Percentiles rank a stretch among this genome's conserved stretches.
These are phyloP conservation scores for Pythium pyrilobum DNA, from an alignment of 352 stramenopile genomes.

Conservation along the genomic window DNA sequence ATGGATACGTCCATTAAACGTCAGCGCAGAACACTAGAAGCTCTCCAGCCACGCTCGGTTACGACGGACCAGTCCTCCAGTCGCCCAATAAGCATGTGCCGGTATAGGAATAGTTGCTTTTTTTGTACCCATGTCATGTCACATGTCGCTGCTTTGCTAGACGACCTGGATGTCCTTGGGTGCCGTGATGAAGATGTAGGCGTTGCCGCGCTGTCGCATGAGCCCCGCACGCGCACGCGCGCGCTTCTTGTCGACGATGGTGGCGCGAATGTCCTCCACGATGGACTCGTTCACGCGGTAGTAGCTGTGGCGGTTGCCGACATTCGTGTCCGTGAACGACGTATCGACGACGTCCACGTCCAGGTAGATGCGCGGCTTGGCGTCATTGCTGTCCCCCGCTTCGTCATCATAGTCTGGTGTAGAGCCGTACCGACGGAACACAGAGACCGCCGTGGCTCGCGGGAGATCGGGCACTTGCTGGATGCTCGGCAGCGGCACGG, in stretches of 20 bases:
- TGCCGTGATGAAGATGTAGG: constrained; percentile 65
- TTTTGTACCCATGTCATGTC: no score
- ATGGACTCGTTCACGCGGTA: constrained; percentile 86
- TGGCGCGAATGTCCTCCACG: constrained; percentile 58
- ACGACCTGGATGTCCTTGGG: constrained; percentile 21
- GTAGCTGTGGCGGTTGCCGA: constrained; percentile 79
- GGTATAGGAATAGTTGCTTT: no score
- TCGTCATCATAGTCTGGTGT: background rate
- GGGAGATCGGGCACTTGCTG: no score
- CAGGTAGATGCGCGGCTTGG: constrained; percentile 37
- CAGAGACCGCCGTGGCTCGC: no score
- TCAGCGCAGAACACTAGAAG: no score
- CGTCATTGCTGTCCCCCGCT: background rate
- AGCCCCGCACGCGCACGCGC: constrained; percentile 43
- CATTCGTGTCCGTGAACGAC: constrained; percentile 84
- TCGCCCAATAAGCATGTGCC: no score
- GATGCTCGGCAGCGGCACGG: no score
- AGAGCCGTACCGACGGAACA: background rate
- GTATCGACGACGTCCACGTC: constrained; percentile 88
- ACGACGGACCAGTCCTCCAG: no score
- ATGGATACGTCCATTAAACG: no score
- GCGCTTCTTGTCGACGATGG: constrained; percentile 58
- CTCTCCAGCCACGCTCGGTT: no score
- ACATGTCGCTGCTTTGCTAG: no score
- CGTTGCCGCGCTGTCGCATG: constrained; percentile 57